Conservation (phyloP, 2,329 filamentous ascomycete genomes). For the Orbilia oligospora region DNA sequence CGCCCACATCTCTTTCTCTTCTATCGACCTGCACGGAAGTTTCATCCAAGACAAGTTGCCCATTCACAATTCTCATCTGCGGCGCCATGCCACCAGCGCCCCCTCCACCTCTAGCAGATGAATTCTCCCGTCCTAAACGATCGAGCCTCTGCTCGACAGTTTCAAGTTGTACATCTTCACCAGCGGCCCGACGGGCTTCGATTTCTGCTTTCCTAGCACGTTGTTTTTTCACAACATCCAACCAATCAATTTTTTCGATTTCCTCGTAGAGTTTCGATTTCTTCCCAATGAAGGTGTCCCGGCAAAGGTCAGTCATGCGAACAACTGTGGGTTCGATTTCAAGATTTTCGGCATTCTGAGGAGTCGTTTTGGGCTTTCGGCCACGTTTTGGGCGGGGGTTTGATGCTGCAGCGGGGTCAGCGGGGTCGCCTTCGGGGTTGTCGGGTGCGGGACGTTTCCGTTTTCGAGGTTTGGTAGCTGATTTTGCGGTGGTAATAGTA, state of each 20-base stretch:
- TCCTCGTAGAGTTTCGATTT: conserved; percentile 81
- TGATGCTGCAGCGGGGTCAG: background rate
- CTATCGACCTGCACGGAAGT: conserved; percentile 78
- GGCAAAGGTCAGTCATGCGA: conserved; percentile 81
- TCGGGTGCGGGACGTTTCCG: conserved; percentile 24
- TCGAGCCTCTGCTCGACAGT: conserved; percentile 62
- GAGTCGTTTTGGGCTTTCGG: conserved; percentile 71
- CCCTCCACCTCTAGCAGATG: conserved; percentile 51
- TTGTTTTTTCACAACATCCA: conserved; percentile 69
- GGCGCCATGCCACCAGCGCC: conserved; percentile 68
- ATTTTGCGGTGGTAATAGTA: conserved; percentile 20
- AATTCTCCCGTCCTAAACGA: conserved; percentile 55
- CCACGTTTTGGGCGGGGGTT: conserved; percentile 55
- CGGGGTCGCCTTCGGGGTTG: conserved; percentile 6
- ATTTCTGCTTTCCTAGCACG: conserved; percentile 65
- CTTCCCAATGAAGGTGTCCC: conserved; percentile 79
- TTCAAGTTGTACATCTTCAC: conserved; percentile 64
- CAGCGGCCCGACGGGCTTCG: conserved; percentile 65
- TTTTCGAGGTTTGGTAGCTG: conserved; percentile 34
- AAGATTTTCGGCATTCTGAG: conserved; percentile 75
- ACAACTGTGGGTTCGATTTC: conserved; percentile 77
- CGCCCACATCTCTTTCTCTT: conserved; percentile 74
- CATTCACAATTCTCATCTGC: conserved; percentile 77
- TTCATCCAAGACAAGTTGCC: conserved; percentile 80
- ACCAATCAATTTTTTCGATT: conserved; percentile 77